Percentiles rank a stretch among this genome's conserved stretches.
These are phyloP conservation scores for Nymphaea thermarum DNA, from an alignment of 164 flowering plant species.

Conservation along the genomic window DNA sequence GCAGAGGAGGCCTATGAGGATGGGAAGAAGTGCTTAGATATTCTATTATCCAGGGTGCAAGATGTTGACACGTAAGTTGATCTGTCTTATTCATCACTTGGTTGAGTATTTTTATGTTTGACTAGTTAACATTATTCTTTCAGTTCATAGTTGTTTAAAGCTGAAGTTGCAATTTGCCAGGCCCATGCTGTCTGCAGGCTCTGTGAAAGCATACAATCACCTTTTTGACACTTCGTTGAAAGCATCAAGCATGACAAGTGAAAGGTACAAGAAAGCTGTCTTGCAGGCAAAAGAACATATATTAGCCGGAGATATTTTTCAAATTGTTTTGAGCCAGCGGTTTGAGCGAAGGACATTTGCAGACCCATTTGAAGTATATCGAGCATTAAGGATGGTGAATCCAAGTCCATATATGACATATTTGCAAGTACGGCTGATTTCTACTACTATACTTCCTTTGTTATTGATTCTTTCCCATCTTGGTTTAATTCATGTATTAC, in stretches of 20 bases:
- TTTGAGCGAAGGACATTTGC: slow-evolving; percentile 90
- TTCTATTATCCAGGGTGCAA: slow-evolving; percentile 57
- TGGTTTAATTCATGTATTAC: background rate
- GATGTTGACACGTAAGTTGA: slow-evolving; percentile 50
- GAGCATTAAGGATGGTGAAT: slow-evolving; percentile 87
- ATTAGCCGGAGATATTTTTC: slow-evolving; percentile 90
- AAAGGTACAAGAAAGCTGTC: slow-evolving; percentile 66
- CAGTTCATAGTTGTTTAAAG: background rate
- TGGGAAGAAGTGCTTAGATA: slow-evolving; percentile 55
- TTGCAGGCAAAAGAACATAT: slow-evolving; percentile 84
- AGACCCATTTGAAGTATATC: slow-evolving; percentile 90
- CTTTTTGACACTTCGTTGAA: slow-evolving; percentile 56
- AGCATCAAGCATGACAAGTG: slow-evolving; percentile 62
- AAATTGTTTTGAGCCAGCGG: slow-evolving; percentile 91
- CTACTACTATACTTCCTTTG: background rate
- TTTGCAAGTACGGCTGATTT: slow-evolving; percentile 39
- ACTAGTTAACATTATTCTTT: background rate
- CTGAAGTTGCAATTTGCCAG: slow-evolving; percentile 19
- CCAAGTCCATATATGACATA: slow-evolving; percentile 96
- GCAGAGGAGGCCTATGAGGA: slow-evolving; percentile 58
- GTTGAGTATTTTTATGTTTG: too few relatives aligned
- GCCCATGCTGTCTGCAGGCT: slow-evolving; percentile 66
- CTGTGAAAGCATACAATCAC: slow-evolving; percentile 38
- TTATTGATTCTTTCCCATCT: slow-evolving; percentile 1
- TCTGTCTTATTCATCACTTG: background rate